Evolutionary conservation across 164 flowering plant genomes (phyloP), one percentile per base, ranked within the genome.

Genomic region (Liquidambar formosana): DNA sequence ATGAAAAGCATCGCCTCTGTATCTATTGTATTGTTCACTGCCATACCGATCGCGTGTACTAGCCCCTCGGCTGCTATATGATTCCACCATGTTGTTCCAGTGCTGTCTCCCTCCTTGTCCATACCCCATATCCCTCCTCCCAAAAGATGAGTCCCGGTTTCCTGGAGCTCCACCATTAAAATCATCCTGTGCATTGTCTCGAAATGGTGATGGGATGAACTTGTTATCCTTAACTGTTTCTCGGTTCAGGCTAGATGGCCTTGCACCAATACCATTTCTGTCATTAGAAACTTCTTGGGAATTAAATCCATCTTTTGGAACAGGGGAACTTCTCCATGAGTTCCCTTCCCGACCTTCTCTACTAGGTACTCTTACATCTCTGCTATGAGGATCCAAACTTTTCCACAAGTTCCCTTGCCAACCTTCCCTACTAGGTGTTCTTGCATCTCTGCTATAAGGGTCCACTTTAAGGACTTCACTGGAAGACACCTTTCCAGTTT

Each of bases 381-480:
- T 79, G 58, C 45, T 52, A 54, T 66, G 45, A 54, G 69, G 41
- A n/a, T 52, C 48, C 28, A 89, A 64, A 61, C 64, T 72, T 78
- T 84, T 89, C 96, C 96, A 89, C 1, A 76, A 70, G 77, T 74
- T 83, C 48, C 79, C 86, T 61, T 87, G 90, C 38, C 73, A 73
- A 21, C 87, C 89, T 70, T 88, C 97, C 74, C 82, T 81, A 66
- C 84, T 83, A 43, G 89, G 80, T 1, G 67, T 69, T 72, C 85
- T 79, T 10, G 65, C 66, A 71, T 85, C 85, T 74, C 80, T 80
- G 61, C 61, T 48, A 67, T 77, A 77, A 43, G 83, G 67, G 47
- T 83, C 88, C 19, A 58, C 79, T 66, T 76, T 86, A 33, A 56
- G 56, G 69, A 80, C 82, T 77, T 86, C 94, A 80, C 80, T 71